Evolutionary conservation across 148 eudicot species (phyloP).

Genomic region (Selenicereus undatus): DNA sequence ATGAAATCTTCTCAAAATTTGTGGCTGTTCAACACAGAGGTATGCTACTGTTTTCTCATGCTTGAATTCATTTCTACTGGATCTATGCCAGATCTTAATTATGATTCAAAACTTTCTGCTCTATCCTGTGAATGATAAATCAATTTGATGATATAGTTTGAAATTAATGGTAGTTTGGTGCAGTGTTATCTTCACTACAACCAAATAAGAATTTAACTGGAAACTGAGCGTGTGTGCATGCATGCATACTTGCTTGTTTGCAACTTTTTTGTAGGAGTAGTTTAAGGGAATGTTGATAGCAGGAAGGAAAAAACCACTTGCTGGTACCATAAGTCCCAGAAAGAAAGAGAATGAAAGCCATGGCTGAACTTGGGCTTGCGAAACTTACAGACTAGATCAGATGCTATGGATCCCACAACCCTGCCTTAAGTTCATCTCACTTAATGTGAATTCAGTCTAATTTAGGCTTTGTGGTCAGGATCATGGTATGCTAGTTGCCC

Average conservation of each 20-base stretch:
- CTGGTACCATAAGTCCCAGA: neutral
- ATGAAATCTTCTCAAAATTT: conserved; percentile 71
- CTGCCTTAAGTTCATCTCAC: neutral
- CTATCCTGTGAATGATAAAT: neutral
- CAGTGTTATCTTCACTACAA: neutral
- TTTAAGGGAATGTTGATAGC: neutral
- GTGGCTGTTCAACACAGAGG: conserved; percentile 72
- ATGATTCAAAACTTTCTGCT: neutral
- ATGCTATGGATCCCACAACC: neutral
- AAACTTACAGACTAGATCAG: neutral
- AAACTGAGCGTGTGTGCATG: neutral
- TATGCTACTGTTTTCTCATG: conserved; percentile 25
- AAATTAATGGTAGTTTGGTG: neutral
- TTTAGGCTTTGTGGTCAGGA: neutral
- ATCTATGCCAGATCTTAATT: neutral
- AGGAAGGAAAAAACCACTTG: neutral
- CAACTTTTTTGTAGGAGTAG: neutral
- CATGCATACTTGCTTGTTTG: neutral
- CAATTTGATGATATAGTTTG: neutral
- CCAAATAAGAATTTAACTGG: too few species aligned
- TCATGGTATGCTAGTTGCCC: neutral
- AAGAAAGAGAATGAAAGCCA: neutral
- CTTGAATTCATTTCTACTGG: neutral
- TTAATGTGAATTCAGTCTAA: neutral
- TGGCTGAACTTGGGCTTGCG: neutral